Base-by-base conservation (phyloP, 73 alveolate species). In the Halteria grandinella region DNA sequence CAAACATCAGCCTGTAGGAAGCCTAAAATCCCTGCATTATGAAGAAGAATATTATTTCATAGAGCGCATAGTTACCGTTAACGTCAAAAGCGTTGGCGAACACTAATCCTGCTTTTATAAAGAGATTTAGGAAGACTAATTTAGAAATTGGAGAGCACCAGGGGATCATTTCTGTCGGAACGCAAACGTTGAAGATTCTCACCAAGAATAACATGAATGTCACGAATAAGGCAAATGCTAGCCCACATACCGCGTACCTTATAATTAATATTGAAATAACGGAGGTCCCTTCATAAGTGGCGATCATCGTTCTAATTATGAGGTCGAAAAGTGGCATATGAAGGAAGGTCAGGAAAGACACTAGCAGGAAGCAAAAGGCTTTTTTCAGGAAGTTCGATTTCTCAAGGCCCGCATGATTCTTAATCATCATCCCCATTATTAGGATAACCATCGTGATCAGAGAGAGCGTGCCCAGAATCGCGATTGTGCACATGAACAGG, bases 71-170 rank as follows among this genome's bases (percentile, higher is more conserved):
- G 7, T 25, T 29, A 5, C 73, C 73, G 11, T 57, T 32, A 15
- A 10, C 5, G 33, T 57, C 73, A 2, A 57, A 33, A 27, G 18
- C 53, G 11, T 33, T 57, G 33, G 39, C 7, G 1, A 36, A 4
- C 4, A 57, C 73, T 57, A 17, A 20, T 10, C 31, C 4, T 15
- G 36, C 6, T 57, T 39, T 57, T 6, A 29, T 14, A 7, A 7
- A 2, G 2, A 57, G 3, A 29, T 29, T 57, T 3, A 57, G 32
- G n/a, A 11, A 57, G 5, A 57, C 73, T 27, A 57, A 33, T 57
- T 57, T 57, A 3, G 73, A 57, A 29, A 57, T 31, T 3, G 73
- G 73, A 10, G 31, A 57, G 53, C 73, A 57, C 73, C 73, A 57
- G 17, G 73, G 73, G 5, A 57, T 57, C 8, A 32, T 3, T 6